Evolutionary conservation across 1,284 basidiomycete species (phyloP).

Genomic region (Naganishia sp.): DNA sequence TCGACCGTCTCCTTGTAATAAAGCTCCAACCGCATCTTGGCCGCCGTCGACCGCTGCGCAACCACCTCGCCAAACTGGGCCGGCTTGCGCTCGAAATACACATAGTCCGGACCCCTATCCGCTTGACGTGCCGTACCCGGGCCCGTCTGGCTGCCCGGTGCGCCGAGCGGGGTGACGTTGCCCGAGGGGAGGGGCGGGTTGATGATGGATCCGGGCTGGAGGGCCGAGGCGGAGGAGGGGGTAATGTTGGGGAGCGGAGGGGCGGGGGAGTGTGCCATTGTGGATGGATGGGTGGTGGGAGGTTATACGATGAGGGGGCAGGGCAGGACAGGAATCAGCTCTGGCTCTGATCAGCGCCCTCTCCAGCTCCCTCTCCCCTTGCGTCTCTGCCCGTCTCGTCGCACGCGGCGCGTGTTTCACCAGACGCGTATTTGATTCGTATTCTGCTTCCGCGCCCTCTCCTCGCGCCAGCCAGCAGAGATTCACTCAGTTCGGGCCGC

Average conservation of each 20-base stretch:
- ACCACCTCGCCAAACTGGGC: slow-evolving; percentile 82
- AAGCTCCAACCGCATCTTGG: slow-evolving; percentile 95
- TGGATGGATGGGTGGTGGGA: background rate
- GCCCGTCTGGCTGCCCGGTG: background rate
- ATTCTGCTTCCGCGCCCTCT: no score
- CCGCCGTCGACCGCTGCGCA: slow-evolving; percentile 87
- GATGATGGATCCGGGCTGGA: slow-evolving; percentile 36
- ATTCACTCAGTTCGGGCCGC: no score
- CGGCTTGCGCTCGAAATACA: slow-evolving; percentile 91
- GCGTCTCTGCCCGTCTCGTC: no score
- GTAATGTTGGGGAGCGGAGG: slow-evolving; percentile 48
- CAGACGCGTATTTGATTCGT: no score
- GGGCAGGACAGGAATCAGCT: no score
- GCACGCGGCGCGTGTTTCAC: no score
- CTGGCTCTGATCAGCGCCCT: no score
- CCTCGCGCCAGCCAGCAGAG: no score
- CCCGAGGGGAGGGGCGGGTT: slow-evolving; percentile 30
- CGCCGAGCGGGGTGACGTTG: slow-evolving; percentile 25
- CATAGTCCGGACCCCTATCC: slow-evolving; percentile 67
- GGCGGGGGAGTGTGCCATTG: slow-evolving; percentile 24
- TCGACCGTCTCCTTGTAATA: slow-evolving; percentile 96
- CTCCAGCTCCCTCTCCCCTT: no score
- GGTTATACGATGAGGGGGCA: no score
- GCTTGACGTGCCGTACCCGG: background rate
- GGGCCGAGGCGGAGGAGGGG: slow-evolving; percentile 47